A percentile compares a stretch with the other conserved stretches of the same genome.
phyloP scores from a whole-genome alignment of 129 eudicot species.

The Arctium lappa region DNA sequence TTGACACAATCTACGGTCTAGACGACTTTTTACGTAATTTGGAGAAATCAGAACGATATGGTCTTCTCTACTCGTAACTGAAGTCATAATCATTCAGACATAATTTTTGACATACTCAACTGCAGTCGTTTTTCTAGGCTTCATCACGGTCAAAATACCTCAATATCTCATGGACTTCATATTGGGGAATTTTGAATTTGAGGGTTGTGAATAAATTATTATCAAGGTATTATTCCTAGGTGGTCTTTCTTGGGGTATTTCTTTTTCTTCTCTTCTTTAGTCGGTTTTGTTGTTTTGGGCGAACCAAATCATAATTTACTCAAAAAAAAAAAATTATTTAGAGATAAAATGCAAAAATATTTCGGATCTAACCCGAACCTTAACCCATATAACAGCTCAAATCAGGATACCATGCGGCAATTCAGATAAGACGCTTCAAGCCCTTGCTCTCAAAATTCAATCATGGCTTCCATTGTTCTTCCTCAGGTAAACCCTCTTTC shows the following conservation, averaged over 20 bases:
- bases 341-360: background rate
- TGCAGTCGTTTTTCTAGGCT: too few species aligned
- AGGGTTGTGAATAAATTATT: background rate
- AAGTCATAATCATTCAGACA: too few species aligned
- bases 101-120: too few species aligned
- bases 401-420: background rate
- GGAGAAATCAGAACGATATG: too few species aligned
- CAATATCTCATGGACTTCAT: too few species aligned
- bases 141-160: too few species aligned
- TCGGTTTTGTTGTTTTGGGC: too few species aligned
- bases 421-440: conserved; percentile 27
- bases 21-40: too few species aligned
- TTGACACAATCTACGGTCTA: too few species aligned
- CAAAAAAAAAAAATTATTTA: too few species aligned
- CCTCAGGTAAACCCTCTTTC: conserved; percentile 43
- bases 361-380: conserved; percentile 5
- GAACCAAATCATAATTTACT: background rate
- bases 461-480: conserved; percentile 51
- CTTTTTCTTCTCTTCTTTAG: background rate
- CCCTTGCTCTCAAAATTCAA: conserved; percentile 15
- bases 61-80: too few species aligned
- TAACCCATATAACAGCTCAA: background rate
- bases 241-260: background rate
- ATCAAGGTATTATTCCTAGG: background rate
- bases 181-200: too few species aligned